Base-by-base conservation (phyloP, 345 rosid genomes). In the Aquilaria malaccensis region DNA sequence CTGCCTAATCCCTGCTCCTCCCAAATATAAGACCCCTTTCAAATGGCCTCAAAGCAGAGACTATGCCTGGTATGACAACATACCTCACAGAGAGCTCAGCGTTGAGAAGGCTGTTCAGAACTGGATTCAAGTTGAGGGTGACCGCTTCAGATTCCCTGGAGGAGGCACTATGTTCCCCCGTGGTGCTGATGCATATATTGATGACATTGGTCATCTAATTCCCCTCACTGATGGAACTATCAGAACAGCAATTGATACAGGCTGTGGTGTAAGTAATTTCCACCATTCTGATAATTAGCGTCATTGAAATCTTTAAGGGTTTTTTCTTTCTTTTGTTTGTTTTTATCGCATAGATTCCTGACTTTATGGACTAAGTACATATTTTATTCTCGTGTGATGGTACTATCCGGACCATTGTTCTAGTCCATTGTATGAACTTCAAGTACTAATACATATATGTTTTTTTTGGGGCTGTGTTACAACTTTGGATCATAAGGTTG, bases 41-140 rank as follows among this genome's bases (percentile, higher is more conserved):
- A 88, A 88, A 70, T 94, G 99, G 99, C 97, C 99, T 13, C 91
- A 85, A 66, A 90, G 99, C 72, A 81, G 96, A 60, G 99, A 94
- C 79, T 83, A 81, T 67, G 95, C 97, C 47, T 94, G 99, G 99
- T 94, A 82, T 54, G 92, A 82, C 66, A 94, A 94, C 58, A 94
- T 94, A 47, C 99, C 99, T 22, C 99, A 94, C 70, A 86, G 77
- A 45, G 99, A 94, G 62, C 93, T 94, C 45, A 86, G 95, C 69
- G 80, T 94, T 60, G 99, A 90, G 80, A 94, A 94, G 82, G 99
- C 99, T 11, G 77, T 86, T 55, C 99, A 94, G 80, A 90, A 94
- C 56, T 94, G 99, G 99, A 86, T 94, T 74, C 97, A 94, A 69
- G 85, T 82, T 9, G 93, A 88, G 74, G 97, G 96, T 9, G 85